Conservation (phyloP, 2,329 filamentous ascomycete species). For the Didymella pomorum region DNA sequence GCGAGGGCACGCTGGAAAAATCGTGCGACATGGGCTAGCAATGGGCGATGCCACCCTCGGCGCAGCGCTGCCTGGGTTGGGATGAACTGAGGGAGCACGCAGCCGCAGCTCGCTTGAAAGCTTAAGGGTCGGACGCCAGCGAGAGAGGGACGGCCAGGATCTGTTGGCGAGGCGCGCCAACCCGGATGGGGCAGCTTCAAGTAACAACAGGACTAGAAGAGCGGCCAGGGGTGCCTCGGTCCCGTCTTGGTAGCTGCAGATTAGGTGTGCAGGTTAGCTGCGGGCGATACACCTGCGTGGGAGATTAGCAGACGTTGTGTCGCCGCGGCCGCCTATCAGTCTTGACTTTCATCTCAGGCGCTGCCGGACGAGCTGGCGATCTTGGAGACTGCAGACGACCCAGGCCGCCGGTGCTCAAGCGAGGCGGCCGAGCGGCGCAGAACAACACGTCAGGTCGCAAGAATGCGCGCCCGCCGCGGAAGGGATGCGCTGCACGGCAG, state of each 20-base stretch:
- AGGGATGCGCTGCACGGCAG: constrained; percentile 3
- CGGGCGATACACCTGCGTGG: constrained; percentile 15
- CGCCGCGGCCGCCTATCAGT: background rate
- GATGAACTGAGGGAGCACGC: constrained; percentile 25
- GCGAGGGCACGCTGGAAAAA: constrained; percentile 30
- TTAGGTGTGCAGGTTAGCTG: constrained; percentile 13
- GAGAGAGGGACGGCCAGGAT: constrained; percentile 29
- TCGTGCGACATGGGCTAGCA: constrained; percentile 47
- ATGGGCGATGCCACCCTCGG: constrained; percentile 34
- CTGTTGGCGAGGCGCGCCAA: constrained; percentile 30
- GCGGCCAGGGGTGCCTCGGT: constrained; percentile 32
- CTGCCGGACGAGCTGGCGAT: constrained; percentile 2
- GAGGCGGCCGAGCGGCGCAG: constrained; percentile 7
- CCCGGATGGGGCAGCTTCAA: constrained; percentile 26
- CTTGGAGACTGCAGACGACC: background rate
- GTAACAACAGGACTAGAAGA: constrained; percentile 5
- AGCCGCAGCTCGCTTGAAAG: constrained; percentile 33
- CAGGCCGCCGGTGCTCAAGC: background rate
- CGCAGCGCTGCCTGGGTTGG: constrained; percentile 32
- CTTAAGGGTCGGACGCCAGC: constrained; percentile 26
- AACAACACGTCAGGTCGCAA: constrained; percentile 21
- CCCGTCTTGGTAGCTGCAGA: constrained; percentile 1
- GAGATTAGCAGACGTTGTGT: constrained; percentile 25
- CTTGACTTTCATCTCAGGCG: background rate
- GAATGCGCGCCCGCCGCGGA: constrained; percentile 23